A percentile compares a stretch with the other conserved stretches of the same genome.
Evolutionary conservation across 345 rosid species (phyloP).

Genomic region (Sonneratia caseolaris): DNA sequence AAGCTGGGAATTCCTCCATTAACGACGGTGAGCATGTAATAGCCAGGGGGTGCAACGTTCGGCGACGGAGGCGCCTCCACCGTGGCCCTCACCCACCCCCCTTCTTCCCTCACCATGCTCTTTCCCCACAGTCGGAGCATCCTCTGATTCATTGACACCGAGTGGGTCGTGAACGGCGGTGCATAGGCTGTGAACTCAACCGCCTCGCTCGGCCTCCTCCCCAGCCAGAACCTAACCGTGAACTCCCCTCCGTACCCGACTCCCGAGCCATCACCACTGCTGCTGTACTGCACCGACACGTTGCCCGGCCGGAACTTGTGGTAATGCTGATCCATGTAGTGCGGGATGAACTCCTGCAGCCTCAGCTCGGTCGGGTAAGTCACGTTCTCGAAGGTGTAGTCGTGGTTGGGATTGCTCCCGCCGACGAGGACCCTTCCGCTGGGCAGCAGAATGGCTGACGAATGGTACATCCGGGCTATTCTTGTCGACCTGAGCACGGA

Average conservation of each 20-base stretch:
- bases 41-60: slow-evolving; percentile 41
- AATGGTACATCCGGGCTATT: slow-evolving; percentile 46
- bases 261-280: slow-evolving; percentile 3
- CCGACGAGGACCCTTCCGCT: slow-evolving; percentile 43
- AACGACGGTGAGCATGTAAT: slow-evolving; percentile 44
- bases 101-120: slow-evolving; percentile 3
- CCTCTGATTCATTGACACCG: slow-evolving; percentile 43
- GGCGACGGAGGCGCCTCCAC: slow-evolving; percentile 36
- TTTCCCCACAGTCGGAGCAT: slow-evolving; percentile 28
- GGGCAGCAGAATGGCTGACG: slow-evolving; percentile 41
- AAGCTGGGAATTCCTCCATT: slow-evolving; percentile 41
- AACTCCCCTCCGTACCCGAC: slow-evolving; percentile 16
- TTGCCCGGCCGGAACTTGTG: slow-evolving; percentile 25
- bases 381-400: slow-evolving; percentile 28
- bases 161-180: slow-evolving; percentile 44
- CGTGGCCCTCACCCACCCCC: slow-evolving; percentile 15
- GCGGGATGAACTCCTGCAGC: slow-evolving; percentile 35
- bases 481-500: slow-evolving; percentile 27
- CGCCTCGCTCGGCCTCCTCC: slow-evolving; percentile 5
- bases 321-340: slow-evolving; percentile 28
- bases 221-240: slow-evolving; percentile 19
- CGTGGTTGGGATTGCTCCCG: slow-evolving; percentile 42
- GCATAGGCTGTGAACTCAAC: slow-evolving; percentile 21
- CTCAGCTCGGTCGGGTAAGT: slow-evolving; percentile 45
- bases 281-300: slow-evolving; percentile 10